Percentiles rank a stretch among this genome's conserved stretches.
phyloP scores from a whole-genome alignment of 768 basidiomycete genomes.

The Tricholoma furcatifolium region DNA sequence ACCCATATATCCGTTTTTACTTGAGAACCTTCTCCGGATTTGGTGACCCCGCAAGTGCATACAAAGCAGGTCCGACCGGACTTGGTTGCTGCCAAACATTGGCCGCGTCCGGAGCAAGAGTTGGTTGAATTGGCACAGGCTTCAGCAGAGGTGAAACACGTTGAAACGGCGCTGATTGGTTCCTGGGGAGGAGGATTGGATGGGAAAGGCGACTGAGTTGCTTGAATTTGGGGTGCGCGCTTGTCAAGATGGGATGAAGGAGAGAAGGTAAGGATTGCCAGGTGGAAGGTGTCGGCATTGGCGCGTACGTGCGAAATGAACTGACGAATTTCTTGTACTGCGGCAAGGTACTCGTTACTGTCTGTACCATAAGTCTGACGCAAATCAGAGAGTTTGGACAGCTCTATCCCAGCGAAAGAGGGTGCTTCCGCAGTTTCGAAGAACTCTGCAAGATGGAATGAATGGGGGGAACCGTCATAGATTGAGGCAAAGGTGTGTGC shows the following conservation, averaged over 20 bases:
- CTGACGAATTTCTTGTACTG: constrained; percentile 43
- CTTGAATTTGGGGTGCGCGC: constrained; percentile 38
- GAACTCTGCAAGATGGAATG: constrained; percentile 43
- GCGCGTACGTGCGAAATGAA: constrained; percentile 44
- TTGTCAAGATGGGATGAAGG: constrained; percentile 23
- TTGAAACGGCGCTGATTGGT: constrained; percentile 58
- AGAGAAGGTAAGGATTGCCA: constrained; percentile 56
- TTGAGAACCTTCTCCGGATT: constrained; percentile 50
- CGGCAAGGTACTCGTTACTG: constrained; percentile 55
- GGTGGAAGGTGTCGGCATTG: constrained; percentile 34
- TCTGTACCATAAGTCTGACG: constrained; percentile 43
- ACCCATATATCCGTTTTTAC: constrained; percentile 67
- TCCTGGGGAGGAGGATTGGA: constrained; percentile 41
- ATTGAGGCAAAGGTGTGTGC: constrained; percentile 55
- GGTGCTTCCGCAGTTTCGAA: constrained; percentile 49
- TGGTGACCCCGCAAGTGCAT: constrained; percentile 48
- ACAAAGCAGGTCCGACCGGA: constrained; percentile 57
- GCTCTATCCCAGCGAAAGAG: constrained; percentile 63
- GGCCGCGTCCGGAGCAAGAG: constrained; percentile 68
- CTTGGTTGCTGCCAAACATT: constrained; percentile 60
- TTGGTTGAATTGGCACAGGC: constrained; percentile 62
- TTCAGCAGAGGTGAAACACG: constrained; percentile 57
- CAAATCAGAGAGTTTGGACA: constrained; percentile 50
- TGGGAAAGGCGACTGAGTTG: constrained; percentile 49
- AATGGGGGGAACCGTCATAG: constrained; percentile 30